Evolutionary conservation across 2,329 filamentous ascomycete species (phyloP), one percentile per base, ranked within the genome.

Genomic region (Alternaria dauci): DNA sequence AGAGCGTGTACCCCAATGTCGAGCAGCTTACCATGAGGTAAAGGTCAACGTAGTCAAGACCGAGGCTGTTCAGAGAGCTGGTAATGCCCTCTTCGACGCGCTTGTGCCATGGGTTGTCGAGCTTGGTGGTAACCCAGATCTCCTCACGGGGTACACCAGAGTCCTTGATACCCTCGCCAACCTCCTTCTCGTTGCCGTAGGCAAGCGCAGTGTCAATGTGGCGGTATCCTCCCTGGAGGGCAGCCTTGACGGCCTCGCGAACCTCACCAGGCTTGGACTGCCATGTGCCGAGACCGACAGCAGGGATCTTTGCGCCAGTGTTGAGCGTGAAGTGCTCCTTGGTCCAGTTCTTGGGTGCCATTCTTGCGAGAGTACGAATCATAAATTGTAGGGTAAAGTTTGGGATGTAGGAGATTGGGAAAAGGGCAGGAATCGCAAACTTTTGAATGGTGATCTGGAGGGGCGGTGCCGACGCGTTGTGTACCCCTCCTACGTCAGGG

Each of bases 71-170:
- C 53, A 91, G 81, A 42, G 88, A 88, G 41, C 86, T 83, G 63
- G 85, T 82, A 48, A 88, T 84, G 63, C 88, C 88, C 65, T 84
- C 79, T 60, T 85, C 81, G 16, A 91, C 89, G 32, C 76, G 73
- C 66, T 77, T 76, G 81, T 93, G 91, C 86, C 89, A 91, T 52
- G 89, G 85, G 84, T 94, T 93, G 83, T 92, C 87, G 55, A 94
- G 87, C 85, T 95, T 96, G 70, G 91, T 93, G 53, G 92, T 94
- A 62, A 94, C 83, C 82, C 86, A 93, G 71, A 93, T 87, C 77
- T 89, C 81, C 67, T 88, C 85, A 36, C 91, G 86, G 5, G 89
- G 86, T 2, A 92, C 79, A 52, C 86, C 86, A 26, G 85, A 85
- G 51, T 87, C 84, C 76, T 88, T 88, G 81, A 93, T 92, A 51